These are phyloP conservation scores for Plectosphaerella sp. DNA, from an alignment of 2,329 filamentous ascomycete genomes.

Conservation along the genomic window DNA sequence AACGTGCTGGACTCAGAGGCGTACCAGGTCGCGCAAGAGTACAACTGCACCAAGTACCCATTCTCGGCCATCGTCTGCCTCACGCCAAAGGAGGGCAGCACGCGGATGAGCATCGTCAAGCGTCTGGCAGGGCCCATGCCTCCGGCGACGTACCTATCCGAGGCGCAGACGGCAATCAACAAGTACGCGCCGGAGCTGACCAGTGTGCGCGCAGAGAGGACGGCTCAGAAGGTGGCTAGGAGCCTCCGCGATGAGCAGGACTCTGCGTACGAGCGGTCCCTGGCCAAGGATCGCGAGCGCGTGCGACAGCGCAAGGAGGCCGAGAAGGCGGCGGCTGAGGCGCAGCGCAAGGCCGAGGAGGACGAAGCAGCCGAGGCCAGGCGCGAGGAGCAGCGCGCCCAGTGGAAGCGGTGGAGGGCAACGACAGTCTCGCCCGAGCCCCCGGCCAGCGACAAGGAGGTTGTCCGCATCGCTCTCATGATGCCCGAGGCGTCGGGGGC, in stretches of 20 bases:
- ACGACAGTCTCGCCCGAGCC: slow-evolving; percentile 67
- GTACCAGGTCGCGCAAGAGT: slow-evolving; percentile 84
- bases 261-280: slow-evolving; percentile 84
- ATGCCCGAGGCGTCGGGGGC: slow-evolving; percentile 57
- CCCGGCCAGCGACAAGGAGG: slow-evolving; percentile 52
- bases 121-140: slow-evolving; percentile 71
- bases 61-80: slow-evolving; percentile 84
- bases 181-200: slow-evolving; percentile 74
- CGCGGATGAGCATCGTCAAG: slow-evolving; percentile 86
- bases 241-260: slow-evolving; percentile 85
- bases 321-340: slow-evolving; percentile 65
- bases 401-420: slow-evolving; percentile 81
- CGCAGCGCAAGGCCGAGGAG: slow-evolving; percentile 56
- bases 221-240: slow-evolving; percentile 76
- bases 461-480: slow-evolving; percentile 67
- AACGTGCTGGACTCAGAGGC: slow-evolving; percentile 91
- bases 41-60: slow-evolving; percentile 88
- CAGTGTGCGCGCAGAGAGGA: slow-evolving; percentile 68
- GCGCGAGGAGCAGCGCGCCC: slow-evolving; percentile 40
- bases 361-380: slow-evolving; percentile 57
- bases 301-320: slow-evolving; percentile 73
- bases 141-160: slow-evolving; percentile 66
- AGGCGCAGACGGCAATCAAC: slow-evolving; percentile 68
- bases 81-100: slow-evolving; percentile 77
- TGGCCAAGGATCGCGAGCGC: slow-evolving; percentile 84